These are phyloP conservation scores for Ganoderma sp. DNA, from an alignment of 1,284 basidiomycete species.

Conservation along the genomic window DNA sequence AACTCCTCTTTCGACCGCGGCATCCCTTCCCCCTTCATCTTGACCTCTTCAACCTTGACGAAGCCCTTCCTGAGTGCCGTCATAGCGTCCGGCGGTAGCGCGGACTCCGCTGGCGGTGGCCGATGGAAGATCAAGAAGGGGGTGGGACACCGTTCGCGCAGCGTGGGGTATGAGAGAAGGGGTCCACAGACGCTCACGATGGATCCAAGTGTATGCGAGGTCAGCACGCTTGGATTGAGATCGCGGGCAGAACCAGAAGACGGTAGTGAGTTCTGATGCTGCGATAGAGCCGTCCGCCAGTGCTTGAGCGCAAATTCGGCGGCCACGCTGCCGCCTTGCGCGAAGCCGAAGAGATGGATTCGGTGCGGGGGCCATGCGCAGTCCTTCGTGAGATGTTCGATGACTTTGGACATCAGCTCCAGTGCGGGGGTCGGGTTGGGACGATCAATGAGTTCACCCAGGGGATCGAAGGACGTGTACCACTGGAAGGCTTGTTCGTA, in stretches of 20 bases:
- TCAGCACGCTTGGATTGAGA: slow-evolving; percentile 12
- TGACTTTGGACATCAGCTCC: slow-evolving; percentile 56
- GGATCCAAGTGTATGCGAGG: slow-evolving; percentile 58
- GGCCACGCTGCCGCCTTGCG: slow-evolving; percentile 85
- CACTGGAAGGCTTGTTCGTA: slow-evolving; percentile 85
- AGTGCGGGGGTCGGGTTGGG: slow-evolving; percentile 78
- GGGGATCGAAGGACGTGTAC: slow-evolving; percentile 83
- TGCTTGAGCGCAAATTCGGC: slow-evolving; percentile 66
- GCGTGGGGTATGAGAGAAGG: slow-evolving; percentile 76
- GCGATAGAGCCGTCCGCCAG: slow-evolving; percentile 51
- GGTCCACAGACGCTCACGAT: slow-evolving; percentile 74
- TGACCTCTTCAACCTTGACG: slow-evolving; percentile 53
- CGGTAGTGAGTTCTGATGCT: slow-evolving; percentile 33
- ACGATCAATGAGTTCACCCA: slow-evolving; percentile 73
- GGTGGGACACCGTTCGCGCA: slow-evolving; percentile 57
- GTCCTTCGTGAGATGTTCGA: slow-evolving; percentile 61
- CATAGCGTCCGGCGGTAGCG: slow-evolving; percentile 52
- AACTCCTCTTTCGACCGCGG: slow-evolving; percentile 78
- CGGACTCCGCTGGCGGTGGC: slow-evolving; percentile 49
- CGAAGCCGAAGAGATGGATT: slow-evolving; percentile 91
- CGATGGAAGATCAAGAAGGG: slow-evolving; percentile 71
- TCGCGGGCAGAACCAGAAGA: slow-evolving; percentile 11
- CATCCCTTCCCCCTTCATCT: slow-evolving; percentile 65
- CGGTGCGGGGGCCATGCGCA: slow-evolving; percentile 70
- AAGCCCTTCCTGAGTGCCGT: slow-evolving; percentile 66